These are phyloP conservation scores for Hevea brasiliensis DNA, from an alignment of 345 rosid species.

Conservation along the genomic window DNA sequence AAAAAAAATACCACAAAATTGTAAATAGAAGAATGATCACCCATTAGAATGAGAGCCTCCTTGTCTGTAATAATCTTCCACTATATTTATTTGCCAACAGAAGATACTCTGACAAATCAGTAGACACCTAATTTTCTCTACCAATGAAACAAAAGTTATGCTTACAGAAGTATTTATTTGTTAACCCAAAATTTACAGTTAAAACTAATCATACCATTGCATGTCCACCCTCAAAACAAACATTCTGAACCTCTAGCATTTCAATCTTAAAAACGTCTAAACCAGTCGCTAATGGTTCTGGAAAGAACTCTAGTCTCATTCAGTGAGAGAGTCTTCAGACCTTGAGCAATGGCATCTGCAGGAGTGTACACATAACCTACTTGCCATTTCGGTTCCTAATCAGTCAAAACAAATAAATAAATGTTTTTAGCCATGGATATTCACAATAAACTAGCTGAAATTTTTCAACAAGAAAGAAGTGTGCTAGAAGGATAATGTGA, in stretches of 20 bases:
- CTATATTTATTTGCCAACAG: background rate
- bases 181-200: background rate
- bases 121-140: no score
- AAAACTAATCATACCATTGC: background rate
- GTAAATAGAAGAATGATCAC: no score
- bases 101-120: background rate
- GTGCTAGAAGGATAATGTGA: background rate
- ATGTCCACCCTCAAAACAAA: no score
- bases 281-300: conserved; percentile 70
- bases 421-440: conserved; percentile 4
- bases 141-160: background rate
- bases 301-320: conserved; percentile 69
- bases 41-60: no score
- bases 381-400: conserved; percentile 88
- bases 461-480: conserved; percentile 1
- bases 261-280: conserved; percentile 59
- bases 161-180: background rate
- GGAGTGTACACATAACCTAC: conserved; percentile 77
- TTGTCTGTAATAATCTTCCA: background rate
- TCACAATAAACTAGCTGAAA: conserved; percentile 2
- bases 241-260: background rate
- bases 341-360: conserved; percentile 89
- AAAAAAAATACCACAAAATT: no score
- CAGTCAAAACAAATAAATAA: background rate
- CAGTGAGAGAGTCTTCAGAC: conserved; percentile 68